Conservation (phyloP, 2,329 filamentous ascomycete species). For the Sordariomycetes sp. region DNA sequence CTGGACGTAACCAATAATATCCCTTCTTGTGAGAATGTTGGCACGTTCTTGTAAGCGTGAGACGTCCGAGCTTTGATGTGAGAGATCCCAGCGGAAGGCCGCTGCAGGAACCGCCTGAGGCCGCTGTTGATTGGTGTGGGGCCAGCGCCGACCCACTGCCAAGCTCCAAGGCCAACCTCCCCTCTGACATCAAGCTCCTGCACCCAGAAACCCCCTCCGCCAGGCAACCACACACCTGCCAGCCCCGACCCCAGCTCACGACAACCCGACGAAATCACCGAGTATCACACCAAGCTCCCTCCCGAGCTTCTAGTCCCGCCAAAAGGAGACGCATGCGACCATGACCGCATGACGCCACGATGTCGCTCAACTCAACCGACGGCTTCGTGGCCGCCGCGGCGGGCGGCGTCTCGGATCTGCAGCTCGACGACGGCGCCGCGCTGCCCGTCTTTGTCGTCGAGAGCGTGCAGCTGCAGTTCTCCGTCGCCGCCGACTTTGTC, state of each 20-base stretch:
- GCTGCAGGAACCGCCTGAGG: not conserved
- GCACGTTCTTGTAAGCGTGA: not conserved
- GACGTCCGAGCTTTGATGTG: not conserved
- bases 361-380: constrained; percentile 62
- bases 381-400: constrained; percentile 60
- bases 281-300: not conserved
- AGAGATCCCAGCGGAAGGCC: not conserved
- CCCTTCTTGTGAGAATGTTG: not conserved
- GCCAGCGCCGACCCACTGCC: not conserved
- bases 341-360: constrained; percentile 19
- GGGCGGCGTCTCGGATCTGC: constrained; percentile 33
- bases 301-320: not conserved
- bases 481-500: constrained; percentile 89
- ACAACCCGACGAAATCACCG: not conserved
- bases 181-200: not conserved
- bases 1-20: no score
- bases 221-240: not conserved
- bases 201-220: not conserved
- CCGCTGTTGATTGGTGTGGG: not conserved
- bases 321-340: not conserved
- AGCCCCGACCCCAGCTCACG: not conserved
- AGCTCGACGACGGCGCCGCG: constrained; percentile 42
- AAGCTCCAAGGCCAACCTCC: not conserved
- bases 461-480: constrained; percentile 86
- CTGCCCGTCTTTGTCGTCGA: constrained; percentile 93